Evolutionary conservation across 352 stramenopile species (phyloP).

Genomic region (Phytophthora pseudosyringae): DNA sequence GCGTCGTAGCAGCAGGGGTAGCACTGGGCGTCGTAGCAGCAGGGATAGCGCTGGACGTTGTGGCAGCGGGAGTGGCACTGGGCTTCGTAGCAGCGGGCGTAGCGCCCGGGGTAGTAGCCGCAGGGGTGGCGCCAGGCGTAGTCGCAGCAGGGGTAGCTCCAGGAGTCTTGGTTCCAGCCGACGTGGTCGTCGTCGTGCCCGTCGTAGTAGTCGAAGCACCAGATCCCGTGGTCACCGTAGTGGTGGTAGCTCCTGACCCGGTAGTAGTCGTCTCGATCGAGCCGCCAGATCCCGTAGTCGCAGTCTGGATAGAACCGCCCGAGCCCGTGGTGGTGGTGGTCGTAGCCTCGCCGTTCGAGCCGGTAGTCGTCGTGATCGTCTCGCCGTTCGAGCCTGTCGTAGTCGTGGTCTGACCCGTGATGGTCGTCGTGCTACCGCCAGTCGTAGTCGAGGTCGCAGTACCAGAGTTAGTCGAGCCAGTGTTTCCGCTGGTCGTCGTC

Average conservation of each 20-base stretch:
- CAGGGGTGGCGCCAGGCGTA: conserved; percentile 25
- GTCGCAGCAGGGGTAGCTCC: conserved; percentile 22
- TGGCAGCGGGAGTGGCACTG: conserved; percentile 25
- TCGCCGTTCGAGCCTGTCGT: conserved; percentile 22
- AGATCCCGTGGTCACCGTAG: conserved; percentile 25
- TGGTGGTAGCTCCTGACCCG: conserved; percentile 22
- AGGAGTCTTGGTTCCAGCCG: conserved; percentile 21
- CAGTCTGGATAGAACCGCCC: conserved; percentile 20
- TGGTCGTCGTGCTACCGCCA: conserved; percentile 15
- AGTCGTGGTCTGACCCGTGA: conserved; percentile 21
- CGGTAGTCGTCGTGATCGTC: conserved; percentile 22
- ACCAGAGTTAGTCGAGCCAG: conserved; percentile 7
- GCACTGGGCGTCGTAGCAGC: conserved; percentile 14
- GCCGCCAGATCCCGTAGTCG: conserved; percentile 26
- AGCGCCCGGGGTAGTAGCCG: conserved; percentile 20
- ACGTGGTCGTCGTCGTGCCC: conserved; percentile 9
- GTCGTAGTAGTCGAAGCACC: conserved; percentile 21
- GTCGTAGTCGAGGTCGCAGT: conserved; percentile 12
- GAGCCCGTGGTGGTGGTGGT: conserved; percentile 21
- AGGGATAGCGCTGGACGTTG: conserved; percentile 24
- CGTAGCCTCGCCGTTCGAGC: conserved; percentile 17
- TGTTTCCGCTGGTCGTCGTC: background rate
- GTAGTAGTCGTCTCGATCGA: conserved; percentile 26
- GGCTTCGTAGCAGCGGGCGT: conserved; percentile 26
- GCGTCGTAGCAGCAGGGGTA: conserved; percentile 24